phyloP scores from a whole-genome alignment of 805 yeast species.

The Scheffersomyces stipitis region DNA sequence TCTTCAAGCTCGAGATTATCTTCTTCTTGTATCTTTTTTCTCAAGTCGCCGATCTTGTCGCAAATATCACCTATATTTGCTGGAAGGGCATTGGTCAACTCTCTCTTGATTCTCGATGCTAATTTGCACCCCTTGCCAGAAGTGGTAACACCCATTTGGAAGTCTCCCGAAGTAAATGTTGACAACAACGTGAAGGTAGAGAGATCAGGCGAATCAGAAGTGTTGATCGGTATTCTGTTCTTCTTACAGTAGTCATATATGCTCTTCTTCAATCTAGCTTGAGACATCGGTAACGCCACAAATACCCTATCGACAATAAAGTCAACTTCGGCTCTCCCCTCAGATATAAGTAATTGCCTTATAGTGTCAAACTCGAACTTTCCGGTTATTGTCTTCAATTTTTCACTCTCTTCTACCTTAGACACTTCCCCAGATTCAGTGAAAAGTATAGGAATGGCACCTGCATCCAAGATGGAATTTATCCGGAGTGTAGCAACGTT shows the following conservation, averaged over 20 bases:
- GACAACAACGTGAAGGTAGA: conserved; percentile 80
- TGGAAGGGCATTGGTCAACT: conserved; percentile 65
- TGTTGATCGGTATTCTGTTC: conserved; percentile 79
- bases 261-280: conserved; percentile 29
- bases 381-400: conserved; percentile 23
- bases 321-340: conserved; percentile 66
- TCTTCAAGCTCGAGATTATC: conserved; percentile 37
- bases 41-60: conserved; percentile 63
- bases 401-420: conserved; percentile 14
- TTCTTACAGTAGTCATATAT: conserved; percentile 54
- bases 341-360: conserved; percentile 32
- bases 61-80: conserved; percentile 68
- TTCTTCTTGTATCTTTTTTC: conserved; percentile 54
- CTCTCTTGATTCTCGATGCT: conserved; percentile 78
- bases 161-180: conserved; percentile 64
- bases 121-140: conserved; percentile 87
- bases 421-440: no score
- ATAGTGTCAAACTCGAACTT: conserved; percentile 39
- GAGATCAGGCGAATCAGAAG: conserved; percentile 66
- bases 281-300: conserved; percentile 45
- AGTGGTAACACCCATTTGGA: conserved; percentile 83
- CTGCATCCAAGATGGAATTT: conserved; percentile 47
- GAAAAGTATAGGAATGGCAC: conserved; percentile 55
- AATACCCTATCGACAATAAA: conserved; percentile 74
- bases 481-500: conserved; percentile 49